Percentiles rank a stretch among this genome's conserved stretches.
These are phyloP conservation scores for Candida xyloterini DNA, from an alignment of 805 yeast species.

Conservation along the genomic window DNA sequence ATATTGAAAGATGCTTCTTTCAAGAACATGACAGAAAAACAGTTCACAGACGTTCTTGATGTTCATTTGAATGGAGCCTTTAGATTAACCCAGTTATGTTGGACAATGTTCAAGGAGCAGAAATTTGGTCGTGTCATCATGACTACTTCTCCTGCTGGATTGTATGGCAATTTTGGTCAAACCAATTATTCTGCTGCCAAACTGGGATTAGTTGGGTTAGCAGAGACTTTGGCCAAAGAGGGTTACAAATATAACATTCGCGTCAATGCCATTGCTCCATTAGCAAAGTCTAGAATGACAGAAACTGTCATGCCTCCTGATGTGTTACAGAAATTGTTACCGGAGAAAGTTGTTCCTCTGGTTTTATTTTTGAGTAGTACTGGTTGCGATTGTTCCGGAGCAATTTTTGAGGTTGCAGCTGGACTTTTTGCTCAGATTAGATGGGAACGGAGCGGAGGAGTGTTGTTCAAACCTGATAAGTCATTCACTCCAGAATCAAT, in stretches of 20 bases:
- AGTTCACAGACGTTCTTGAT: slow-evolving; percentile 73
- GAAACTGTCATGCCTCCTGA: slow-evolving; percentile 86
- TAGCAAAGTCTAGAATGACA: slow-evolving; percentile 96
- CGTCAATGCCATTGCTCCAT: slow-evolving; percentile 87
- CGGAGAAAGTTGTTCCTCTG: slow-evolving; percentile 90
- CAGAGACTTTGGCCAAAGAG: slow-evolving; percentile 94
- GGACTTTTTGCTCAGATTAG: slow-evolving; percentile 89
- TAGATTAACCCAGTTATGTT: slow-evolving; percentile 81
- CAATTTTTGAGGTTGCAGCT: slow-evolving; percentile 90
- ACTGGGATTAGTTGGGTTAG: slow-evolving; percentile 82
- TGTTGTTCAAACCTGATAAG: slow-evolving; percentile 72
- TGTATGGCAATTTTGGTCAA: slow-evolving; percentile 96
- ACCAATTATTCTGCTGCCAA: slow-evolving; percentile 94
- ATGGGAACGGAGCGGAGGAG: slow-evolving; percentile 93
- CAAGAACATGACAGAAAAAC: slow-evolving; percentile 79
- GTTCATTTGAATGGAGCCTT: slow-evolving; percentile 92
- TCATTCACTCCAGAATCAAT: slow-evolving; percentile 84
- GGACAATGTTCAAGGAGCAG: slow-evolving; percentile 86
- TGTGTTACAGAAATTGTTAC: slow-evolving; percentile 71
- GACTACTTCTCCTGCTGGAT: slow-evolving; percentile 97
- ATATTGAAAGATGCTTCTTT: slow-evolving; percentile 85
- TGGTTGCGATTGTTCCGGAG: slow-evolving; percentile 57
- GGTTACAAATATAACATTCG: slow-evolving; percentile 81
- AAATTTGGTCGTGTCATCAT: slow-evolving; percentile 84
- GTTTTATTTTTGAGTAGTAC: slow-evolving; percentile 79